Evolutionary conservation across 2,329 filamentous ascomycete species (phyloP), one percentile per base, ranked within the genome.

Genomic region (Knufia fluminis): DNA sequence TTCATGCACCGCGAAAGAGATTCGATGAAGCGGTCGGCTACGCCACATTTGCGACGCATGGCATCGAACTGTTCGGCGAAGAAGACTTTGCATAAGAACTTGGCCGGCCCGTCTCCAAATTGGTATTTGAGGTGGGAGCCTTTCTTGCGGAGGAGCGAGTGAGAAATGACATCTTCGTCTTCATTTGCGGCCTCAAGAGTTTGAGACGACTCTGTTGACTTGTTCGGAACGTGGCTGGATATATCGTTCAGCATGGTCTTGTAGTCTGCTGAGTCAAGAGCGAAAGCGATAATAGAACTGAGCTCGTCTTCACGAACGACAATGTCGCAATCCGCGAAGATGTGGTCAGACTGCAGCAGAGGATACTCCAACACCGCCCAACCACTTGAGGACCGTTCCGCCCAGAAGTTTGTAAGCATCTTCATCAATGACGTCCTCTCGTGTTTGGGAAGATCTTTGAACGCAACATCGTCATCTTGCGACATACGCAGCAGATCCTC

Each of bases 31-130:
- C 92, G 85, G 62, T 97, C 90, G 1, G 88, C 83, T 7, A 96
- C 85, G 14, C 91, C 91, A 57, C 91, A 97, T 67, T 95, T 96
- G 50, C 86, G 80, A 49, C 92, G 82, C 33, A 98, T 76, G 2
- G 92, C 92, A 67, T 98, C 92, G 59, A 98, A 98, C 55, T 96
- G 92, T 65, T 97, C 92, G 0, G 92, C 92, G 61, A 94, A 98
- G 67, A 98, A 97, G 41, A 98, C 92, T 68, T 98, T 98, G 73
- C 94, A 97, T 44, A 91, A 84, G 78, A 96, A 94, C 60, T 85
- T 87, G 2, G 94, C 91, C n/a, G 86, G 82, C 0, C 91, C 89
- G 64, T 96, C 90, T 23, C 84, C 83, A 68, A 97, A 98, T 52
- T 94, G 88, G 64, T 96, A 98, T 63, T 94, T 94, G 57, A 96